phyloP scores from a whole-genome alignment of 2,329 filamentous ascomycete genomes.

The Laburnicola sp. region DNA sequence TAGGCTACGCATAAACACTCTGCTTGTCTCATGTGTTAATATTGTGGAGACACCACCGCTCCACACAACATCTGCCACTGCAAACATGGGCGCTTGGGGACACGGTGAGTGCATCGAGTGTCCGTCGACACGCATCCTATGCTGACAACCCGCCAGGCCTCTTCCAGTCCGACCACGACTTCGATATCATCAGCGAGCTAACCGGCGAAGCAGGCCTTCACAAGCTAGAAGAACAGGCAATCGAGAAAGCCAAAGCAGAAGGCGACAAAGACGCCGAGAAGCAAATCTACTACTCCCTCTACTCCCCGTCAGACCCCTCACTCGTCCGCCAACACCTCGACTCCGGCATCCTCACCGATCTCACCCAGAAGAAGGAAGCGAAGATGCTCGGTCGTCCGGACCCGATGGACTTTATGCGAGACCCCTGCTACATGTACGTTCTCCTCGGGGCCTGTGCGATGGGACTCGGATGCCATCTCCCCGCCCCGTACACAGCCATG shows the following conservation, averaged over 20 bases:
- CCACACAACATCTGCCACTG: neutral
- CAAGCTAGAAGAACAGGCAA: constrained; percentile 16
- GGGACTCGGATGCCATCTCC: constrained; percentile 22
- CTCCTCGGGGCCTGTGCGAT: constrained; percentile 26
- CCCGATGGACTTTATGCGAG: constrained; percentile 1
- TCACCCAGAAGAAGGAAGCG: constrained; percentile 17
- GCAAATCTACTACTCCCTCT: constrained; percentile 15
- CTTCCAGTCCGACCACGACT: constrained; percentile 27
- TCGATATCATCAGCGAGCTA: constrained; percentile 20
- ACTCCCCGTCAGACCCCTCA: constrained; percentile 15
- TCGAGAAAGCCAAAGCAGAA: constrained; percentile 14
- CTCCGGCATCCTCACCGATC: constrained; percentile 15
- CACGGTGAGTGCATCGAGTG: constrained; percentile 8
- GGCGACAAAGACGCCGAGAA: constrained; percentile 16
- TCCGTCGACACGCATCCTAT: too few species aligned
- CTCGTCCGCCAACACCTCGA: constrained; percentile 25
- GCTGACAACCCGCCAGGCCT: constrained; percentile 15
- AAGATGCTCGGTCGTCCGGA: constrained; percentile 12
- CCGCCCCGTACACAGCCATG: constrained; percentile 13
- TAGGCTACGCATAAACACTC: neutral
- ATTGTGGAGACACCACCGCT: neutral
- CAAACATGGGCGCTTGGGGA: constrained; percentile 25
- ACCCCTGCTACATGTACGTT: constrained; percentile 24
- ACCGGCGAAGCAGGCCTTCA: constrained; percentile 17
- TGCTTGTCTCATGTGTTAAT: neutral